Base-by-base conservation (phyloP, 371 early-diverging fungal species). In the Fennellomyces sp. region DNA sequence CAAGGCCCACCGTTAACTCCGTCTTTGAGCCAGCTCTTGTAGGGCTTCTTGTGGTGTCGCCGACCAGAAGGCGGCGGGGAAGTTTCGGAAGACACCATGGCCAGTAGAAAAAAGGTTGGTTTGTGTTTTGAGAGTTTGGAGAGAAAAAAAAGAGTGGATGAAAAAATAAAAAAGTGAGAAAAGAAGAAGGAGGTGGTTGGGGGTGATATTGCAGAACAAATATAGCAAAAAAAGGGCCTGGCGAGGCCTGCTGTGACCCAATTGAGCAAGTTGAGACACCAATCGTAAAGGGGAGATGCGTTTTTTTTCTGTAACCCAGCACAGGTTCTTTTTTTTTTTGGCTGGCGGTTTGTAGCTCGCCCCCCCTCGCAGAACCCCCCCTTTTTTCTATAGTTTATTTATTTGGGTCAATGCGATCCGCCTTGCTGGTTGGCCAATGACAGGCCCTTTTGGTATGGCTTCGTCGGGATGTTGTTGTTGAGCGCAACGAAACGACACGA, bases 11-110 rank as follows among this genome's bases (percentile, higher is more conserved):
- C 79, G 48, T 70, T 73, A 15, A 78, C 78, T 21, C 75, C 78
- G 49, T 78, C 78, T 42, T 78, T 78, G 23, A 78, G 57, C 78
- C 78, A 78, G 42, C 75, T 75, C 33, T 78, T 78, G 45, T 78
- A 78, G 11, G 78, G 78, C 29, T 78, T 78, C 35, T 78, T 78
- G 28, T 33, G 36, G 6, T 51, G 29, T 12, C 30, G 30, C 1
- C 31, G 39, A 31, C 30, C 29, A 4, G 39, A n/a, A 25, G 55
- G 13, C 21, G 28, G 35, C 19, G 38, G 35, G 13, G 39, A 55
- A n/a, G 36, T 53, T 13, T 53, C 30, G 5, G 53, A 35, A 35
- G 53, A 12, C 12, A 31, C 38, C 53, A 53, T 53, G 38, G 21
- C 5, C 51, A 21, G 23, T 5, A 15, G 12, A 2, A 17, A 41